A percentile compares a stretch with the other conserved stretches of the same genome.
These are phyloP conservation scores for Hypoxylon fragiforme DNA, from an alignment of 495 filamentous ascomycete genomes.

Conservation along the genomic window DNA sequence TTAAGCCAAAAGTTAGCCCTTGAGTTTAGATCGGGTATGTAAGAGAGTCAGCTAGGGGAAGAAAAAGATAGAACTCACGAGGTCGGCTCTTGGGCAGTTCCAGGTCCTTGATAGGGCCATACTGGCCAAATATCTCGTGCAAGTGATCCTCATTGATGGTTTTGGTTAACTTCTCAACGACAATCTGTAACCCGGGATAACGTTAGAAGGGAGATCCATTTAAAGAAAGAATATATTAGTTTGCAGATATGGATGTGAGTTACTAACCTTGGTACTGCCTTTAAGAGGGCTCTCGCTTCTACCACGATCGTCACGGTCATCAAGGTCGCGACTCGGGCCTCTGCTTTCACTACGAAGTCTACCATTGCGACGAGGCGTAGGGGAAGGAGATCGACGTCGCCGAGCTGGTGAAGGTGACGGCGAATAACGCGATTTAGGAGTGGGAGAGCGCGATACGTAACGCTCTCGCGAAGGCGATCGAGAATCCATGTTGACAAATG, in stretches of 20 bases:
- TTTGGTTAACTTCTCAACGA: conserved; percentile 94
- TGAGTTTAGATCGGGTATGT: not conserved
- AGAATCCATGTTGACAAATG: conserved; percentile 32
- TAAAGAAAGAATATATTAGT: conserved; percentile 19
- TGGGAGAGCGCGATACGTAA: conserved; percentile 35
- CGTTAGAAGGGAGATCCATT: too few relatives aligned
- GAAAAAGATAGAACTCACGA: conserved; percentile 62
- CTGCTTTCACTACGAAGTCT: conserved; percentile 33
- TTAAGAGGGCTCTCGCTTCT: conserved; percentile 41
- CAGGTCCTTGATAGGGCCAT: conserved; percentile 81
- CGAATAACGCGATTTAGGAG: conserved; percentile 38
- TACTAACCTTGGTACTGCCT: conserved; percentile 42
- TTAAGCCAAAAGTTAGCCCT: not conserved
- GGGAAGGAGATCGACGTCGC: conserved; percentile 37
- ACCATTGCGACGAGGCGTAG: conserved; percentile 35
- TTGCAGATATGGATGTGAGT: conserved; percentile 2
- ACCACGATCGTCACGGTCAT: conserved; percentile 35
- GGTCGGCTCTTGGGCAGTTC: conserved; percentile 86
- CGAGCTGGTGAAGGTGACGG: conserved; percentile 38
- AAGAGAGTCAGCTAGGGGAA: too few relatives aligned
- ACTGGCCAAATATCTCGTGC: conserved; percentile 87
- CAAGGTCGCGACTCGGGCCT: conserved; percentile 33
- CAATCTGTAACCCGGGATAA: conserved; percentile 78
- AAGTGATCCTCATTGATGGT: conserved; percentile 90
- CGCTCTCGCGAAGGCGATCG: conserved; percentile 36